Evolutionary conservation across 2,329 filamentous ascomycete species (phyloP).

Genomic region (Diplodia scrobiculata): DNA sequence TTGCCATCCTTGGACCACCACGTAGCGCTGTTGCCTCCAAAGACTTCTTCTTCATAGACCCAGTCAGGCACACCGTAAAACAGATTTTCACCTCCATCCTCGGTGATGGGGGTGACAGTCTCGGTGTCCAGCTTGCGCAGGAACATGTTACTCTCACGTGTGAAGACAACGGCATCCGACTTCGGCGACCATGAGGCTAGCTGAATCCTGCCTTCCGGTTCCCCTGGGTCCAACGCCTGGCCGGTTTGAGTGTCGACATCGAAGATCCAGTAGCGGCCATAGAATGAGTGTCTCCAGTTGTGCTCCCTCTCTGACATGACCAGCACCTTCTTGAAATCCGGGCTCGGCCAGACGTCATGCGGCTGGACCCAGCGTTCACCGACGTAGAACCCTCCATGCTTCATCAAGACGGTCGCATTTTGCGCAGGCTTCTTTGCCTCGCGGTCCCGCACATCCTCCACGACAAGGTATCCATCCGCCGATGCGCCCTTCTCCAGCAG

Average conservation of each 20-base stretch:
- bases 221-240: conserved; percentile 72
- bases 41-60: conserved; percentile 91
- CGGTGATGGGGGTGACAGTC: conserved; percentile 72
- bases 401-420: conserved; percentile 73
- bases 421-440: conserved; percentile 45
- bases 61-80: conserved; percentile 98
- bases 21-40: conserved; percentile 75
- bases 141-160: conserved; percentile 85
- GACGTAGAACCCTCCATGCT: conserved; percentile 63
- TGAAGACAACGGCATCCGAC: conserved; percentile 86
- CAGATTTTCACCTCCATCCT: conserved; percentile 80
- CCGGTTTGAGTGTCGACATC: conserved; percentile 79
- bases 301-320: conserved; percentile 70
- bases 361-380: conserved; percentile 60
- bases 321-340: conserved; percentile 82
- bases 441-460: conserved; percentile 76
- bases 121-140: conserved; percentile 67
- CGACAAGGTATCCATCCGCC: conserved; percentile 69
- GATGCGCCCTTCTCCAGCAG: conserved; percentile 69
- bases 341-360: conserved; percentile 70
- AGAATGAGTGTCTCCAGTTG: conserved; percentile 90
- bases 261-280: conserved; percentile 85
- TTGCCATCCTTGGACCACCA: conserved; percentile 95
- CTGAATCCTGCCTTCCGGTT: conserved; percentile 69
- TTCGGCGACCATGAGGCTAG: conserved; percentile 86